These are phyloP conservation scores for Sugiyamaella boreocaroliniensis DNA, from an alignment of 805 yeast species.

Conservation along the genomic window DNA sequence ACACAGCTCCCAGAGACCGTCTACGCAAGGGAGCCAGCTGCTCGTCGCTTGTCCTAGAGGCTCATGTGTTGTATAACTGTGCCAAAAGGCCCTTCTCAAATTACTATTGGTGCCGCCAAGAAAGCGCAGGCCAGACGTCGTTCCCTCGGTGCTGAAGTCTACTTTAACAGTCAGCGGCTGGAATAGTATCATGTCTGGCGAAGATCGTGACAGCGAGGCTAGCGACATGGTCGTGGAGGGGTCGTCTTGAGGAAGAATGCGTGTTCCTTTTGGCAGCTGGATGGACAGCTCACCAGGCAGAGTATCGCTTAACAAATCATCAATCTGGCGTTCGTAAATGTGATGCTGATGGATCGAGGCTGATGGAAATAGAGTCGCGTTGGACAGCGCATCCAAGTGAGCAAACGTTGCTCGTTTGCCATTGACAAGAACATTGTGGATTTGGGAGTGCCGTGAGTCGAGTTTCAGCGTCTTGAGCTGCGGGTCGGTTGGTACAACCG, in stretches of 20 bases:
- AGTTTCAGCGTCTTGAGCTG: slow-evolving; percentile 53
- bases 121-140: slow-evolving; percentile 70
- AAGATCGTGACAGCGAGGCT: slow-evolving; percentile 10
- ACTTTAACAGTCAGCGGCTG: slow-evolving; percentile 70
- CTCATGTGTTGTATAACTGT: slow-evolving; percentile 76
- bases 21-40: slow-evolving; percentile 97
- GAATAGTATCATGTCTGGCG: slow-evolving; percentile 33
- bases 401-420: slow-evolving; percentile 49
- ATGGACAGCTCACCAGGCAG: slow-evolving; percentile 62
- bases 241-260: slow-evolving; percentile 52
- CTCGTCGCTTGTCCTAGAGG: slow-evolving; percentile 77
- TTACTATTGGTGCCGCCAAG: slow-evolving; percentile 51
- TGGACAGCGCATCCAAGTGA: slow-evolving; percentile 48
- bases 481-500: slow-evolving; percentile 64
- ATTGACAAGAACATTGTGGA: slow-evolving; percentile 60
- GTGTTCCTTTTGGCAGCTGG: slow-evolving; percentile 57
- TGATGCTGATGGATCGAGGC: slow-evolving; percentile 50
- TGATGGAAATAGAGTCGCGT: slow-evolving; percentile 26
- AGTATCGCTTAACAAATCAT: slow-evolving; percentile 45
- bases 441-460: slow-evolving; percentile 64
- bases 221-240: slow-evolving; percentile 17
- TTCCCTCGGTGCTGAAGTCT: slow-evolving; percentile 56
- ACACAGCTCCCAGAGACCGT: slow-evolving; percentile 76
- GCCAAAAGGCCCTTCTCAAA: slow-evolving; percentile 52
- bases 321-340: slow-evolving; percentile 46